Base-by-base conservation (phyloP, 768 basidiomycete genomes). In the Tylopilus vinaceipallidus region DNA sequence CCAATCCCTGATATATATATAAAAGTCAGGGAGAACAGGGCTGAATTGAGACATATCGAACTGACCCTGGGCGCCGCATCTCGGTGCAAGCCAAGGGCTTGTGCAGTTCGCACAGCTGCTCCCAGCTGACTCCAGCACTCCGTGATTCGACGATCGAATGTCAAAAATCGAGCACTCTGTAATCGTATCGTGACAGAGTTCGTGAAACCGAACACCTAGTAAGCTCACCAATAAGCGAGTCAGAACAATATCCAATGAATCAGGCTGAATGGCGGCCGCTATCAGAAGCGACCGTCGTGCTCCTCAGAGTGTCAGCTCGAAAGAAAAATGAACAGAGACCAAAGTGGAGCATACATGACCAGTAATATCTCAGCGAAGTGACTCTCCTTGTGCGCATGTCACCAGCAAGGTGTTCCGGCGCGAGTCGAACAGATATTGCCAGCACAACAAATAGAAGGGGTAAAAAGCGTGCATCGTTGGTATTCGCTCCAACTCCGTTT, bases 51-150 rank as follows among this genome's bases (percentile, higher is more conserved):
- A 17, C 29, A 36, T 5, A 34, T 38, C 37, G 23, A 56, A n/a
- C 81, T 63, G 61, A 93, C 91, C 75, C 91, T 83, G 29, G 82
- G 83, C 2, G 84, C 80, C 10, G 88, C 90, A 68, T 98, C 94
- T 43, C 94, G 80, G 70, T 97, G 94, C 30, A 98, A 71, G 9
- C 94, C 95, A 19, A 98, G 81, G 3, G 94, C 94, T 61, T 95
- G 93, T 9, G 93, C 94, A 27, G 94, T 97, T 51, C 93, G 73
- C 13, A 98, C 86, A 41, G 91, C 91, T 6, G 94, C 93, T 30
- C 94, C 94, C 16, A 98, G 75, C 61, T 95, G 92, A 64, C 90
- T 92, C 92, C 94, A 98, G 61, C 93, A 94, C 71, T 97, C 94
- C 8, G 93, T 94, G 50, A 95, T 88, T 40, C 89, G 82, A 41